These are phyloP conservation scores for Xylaria grammica DNA, from an alignment of 495 filamentous ascomycete species.

Conservation along the genomic window DNA sequence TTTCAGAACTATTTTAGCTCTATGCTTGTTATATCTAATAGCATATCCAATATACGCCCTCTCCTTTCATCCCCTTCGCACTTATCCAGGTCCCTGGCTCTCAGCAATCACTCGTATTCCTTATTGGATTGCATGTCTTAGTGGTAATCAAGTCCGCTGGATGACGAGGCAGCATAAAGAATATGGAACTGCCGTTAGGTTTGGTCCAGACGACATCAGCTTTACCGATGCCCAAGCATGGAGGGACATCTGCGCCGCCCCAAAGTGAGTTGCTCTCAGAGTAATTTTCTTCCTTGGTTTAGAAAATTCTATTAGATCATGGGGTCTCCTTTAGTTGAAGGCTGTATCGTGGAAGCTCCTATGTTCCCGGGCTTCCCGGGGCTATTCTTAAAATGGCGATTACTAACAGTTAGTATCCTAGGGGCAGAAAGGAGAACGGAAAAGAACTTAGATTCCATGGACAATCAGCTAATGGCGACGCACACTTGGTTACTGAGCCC, in stretches of 20 bases:
- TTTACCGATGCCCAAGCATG: constrained; percentile 48
- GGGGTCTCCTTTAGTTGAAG: no score
- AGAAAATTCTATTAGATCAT: no score
- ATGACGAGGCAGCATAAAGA: constrained; percentile 39
- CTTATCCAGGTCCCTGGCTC: constrained; percentile 25
- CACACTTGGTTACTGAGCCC: constrained; percentile 14
- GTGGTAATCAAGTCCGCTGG: constrained; percentile 26
- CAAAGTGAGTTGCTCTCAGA: no score
- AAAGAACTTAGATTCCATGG: constrained; percentile 22
- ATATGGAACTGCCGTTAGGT: constrained; percentile 51
- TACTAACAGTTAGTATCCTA: no score
- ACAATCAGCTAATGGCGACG: constrained; percentile 19
- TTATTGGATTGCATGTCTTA: constrained; percentile 24
- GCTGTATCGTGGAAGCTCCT: no score
- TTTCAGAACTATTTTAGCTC: no score
- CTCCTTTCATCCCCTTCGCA: constrained; percentile 23
- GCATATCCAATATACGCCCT: constrained; percentile 19
- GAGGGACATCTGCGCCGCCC: constrained; percentile 54
- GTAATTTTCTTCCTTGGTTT: no score
- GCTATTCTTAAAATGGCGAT: no score
- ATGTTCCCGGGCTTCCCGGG: no score
- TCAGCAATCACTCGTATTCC: constrained; percentile 24
- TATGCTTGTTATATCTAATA: no score
- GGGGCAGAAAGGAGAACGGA: constrained; percentile 21
- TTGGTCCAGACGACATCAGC: constrained; percentile 48